Evolutionary conservation across 495 filamentous ascomycete species (phyloP), one percentile per base, ranked within the genome.

Genomic region (Neurospora sp.): DNA sequence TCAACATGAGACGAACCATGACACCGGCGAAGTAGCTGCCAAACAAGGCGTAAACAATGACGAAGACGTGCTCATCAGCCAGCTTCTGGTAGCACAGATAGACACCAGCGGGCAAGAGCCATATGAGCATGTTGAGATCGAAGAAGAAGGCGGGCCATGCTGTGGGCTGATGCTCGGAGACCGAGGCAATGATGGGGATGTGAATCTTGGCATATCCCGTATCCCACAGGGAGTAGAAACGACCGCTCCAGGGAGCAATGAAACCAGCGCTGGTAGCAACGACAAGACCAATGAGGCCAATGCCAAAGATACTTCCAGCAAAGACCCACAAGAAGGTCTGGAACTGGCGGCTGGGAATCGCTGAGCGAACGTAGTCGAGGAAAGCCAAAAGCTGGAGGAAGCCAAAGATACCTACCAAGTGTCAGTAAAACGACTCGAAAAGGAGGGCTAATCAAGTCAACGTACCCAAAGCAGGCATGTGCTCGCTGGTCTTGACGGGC

Each of bases 111-210:
- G 96, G 96, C 89, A 99, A 98, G 70, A 98, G 90, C 94, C 94
- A 99, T 83, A 99, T 97, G 74, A 99, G 86, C 86, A 99, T 89
- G 83, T 97, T 97, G 75, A 99, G 87, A 77, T 99, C 96, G 81
- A 99, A 99, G 85, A 98, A 99, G 88, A 98, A 99, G 41, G 96
- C 94, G 8, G 96, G 96, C 96, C 96, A 99, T n/a, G 96, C 96
- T 37, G 96, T 99, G 14, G 96, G 96, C 81, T 99, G 96, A 86
- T 99, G 96, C 81, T 99, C 96, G 8, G 96, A 99, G 38, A 99
- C 96, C 3, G 96, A 98, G 35, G 96, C 96, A 82, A 99, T 99
- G 78, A 99, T 99, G 41, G 96, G 96, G 80, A 99, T 99, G 77
- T 99, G 96, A 73, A 98, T 96, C 85, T 99, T 99, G 76, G 96